phyloP scores from a whole-genome alignment of 306 rosid genomes.

The Hylodesmum podocarpum region DNA sequence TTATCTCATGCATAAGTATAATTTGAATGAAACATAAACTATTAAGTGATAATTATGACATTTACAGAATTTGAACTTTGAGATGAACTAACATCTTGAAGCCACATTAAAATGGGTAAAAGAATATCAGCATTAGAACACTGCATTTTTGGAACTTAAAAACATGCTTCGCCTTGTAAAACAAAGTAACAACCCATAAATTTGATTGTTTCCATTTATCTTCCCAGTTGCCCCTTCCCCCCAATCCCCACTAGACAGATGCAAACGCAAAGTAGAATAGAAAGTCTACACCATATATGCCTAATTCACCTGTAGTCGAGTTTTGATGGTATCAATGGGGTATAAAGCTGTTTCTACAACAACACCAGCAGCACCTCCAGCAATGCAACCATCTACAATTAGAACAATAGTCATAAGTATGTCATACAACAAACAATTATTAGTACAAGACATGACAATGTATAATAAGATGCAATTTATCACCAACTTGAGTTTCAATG shows the following conservation, averaged over 20 bases:
- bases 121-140: neutral
- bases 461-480: neutral
- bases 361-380: conserved; percentile 92
- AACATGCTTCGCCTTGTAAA: neutral
- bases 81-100: neutral
- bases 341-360: conserved; percentile 88
- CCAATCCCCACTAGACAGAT: neutral
- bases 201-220: neutral
- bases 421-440: neutral
- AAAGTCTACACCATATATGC: neutral
- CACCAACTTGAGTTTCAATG: neutral
- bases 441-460: neutral
- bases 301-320: conserved; percentile 84
- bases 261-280: neutral
- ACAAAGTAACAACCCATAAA: conserved; percentile 3
- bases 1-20: neutral
- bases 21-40: neutral
- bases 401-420: conserved; percentile 41
- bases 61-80: conserved; percentile 1
- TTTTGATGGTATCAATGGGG: conserved; percentile 95
- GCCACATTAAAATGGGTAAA: neutral
- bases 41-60: neutral
- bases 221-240: neutral
- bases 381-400: conserved; percentile 77
- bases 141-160: neutral